Evolutionary conservation across 345 rosid species (phyloP).

Genomic region (Leavenworthia alabamica): DNA sequence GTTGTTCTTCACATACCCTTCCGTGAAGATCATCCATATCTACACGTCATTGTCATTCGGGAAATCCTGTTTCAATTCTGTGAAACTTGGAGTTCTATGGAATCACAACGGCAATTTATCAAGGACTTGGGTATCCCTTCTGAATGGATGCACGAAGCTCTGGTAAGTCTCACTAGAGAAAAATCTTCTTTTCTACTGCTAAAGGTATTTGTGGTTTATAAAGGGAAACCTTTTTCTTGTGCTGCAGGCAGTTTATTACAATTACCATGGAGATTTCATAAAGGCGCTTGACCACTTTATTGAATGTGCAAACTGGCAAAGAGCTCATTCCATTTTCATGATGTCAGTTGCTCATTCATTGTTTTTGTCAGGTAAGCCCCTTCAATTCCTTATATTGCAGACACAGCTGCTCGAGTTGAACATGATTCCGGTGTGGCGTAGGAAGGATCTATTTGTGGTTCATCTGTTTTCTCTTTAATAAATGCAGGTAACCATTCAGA

Average conservation of each 20-base stretch:
- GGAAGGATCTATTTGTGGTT: conserved; percentile 3
- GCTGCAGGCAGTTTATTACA: conserved; percentile 70
- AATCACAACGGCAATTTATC: conserved; percentile 67
- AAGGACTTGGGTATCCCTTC: conserved; percentile 67
- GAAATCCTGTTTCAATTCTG: conserved; percentile 90
- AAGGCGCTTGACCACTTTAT: conserved; percentile 88
- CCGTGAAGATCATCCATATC: conserved; percentile 63
- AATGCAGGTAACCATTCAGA: conserved; percentile 68
- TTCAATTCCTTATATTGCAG: conserved; percentile 9
- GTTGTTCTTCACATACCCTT: conserved; percentile 82
- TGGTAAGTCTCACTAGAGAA: conserved; percentile 43
- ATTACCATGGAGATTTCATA: conserved; percentile 53
- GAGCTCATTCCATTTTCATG: conserved; percentile 75
- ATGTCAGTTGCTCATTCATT: conserved; percentile 66
- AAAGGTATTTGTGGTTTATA: neutral
- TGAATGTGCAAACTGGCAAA: conserved; percentile 82
- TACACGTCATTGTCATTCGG: conserved; percentile 60
- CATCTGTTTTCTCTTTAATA: neutral
- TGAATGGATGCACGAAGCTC: conserved; percentile 91
- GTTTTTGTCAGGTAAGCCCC: conserved; percentile 64
- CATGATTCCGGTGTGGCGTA: neutral
- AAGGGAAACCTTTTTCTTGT: conserved; percentile 7
- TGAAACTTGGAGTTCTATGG: conserved; percentile 77
- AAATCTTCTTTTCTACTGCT: conserved; percentile 2
- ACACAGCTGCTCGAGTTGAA: neutral